These are phyloP conservation scores for Chrysoporthe cubensis DNA, from an alignment of 2,329 filamentous ascomycete species.

Conservation along the genomic window DNA sequence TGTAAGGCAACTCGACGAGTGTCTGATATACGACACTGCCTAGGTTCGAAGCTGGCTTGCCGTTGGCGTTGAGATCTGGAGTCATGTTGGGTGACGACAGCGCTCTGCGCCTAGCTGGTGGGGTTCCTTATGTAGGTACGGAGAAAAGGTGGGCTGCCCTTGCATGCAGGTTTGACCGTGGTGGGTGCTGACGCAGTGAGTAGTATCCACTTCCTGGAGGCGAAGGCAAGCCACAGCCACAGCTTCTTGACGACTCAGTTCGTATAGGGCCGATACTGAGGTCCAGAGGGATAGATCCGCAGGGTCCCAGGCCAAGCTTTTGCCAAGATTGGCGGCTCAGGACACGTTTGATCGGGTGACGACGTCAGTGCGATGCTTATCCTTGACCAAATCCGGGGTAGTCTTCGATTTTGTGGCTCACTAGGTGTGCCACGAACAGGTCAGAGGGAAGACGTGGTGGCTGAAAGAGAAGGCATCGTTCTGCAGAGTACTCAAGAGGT, in stretches of 20 bases:
- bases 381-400: slow-evolving; percentile 14
- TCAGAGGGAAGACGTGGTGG: not conserved
- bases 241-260: not conserved
- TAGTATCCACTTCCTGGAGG: not conserved
- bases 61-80: slow-evolving; percentile 21
- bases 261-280: slow-evolving; percentile 4
- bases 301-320: slow-evolving; percentile 30
- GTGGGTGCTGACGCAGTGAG: slow-evolving; percentile 9
- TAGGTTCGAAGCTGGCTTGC: slow-evolving; percentile 13
- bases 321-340: slow-evolving; percentile 30
- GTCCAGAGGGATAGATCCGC: slow-evolving; percentile 8
- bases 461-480: not conserved
- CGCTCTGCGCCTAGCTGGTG: not conserved
- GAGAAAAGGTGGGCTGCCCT: not conserved
- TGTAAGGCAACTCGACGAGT: slow-evolving; percentile 38
- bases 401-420: not conserved
- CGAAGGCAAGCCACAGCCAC: not conserved
- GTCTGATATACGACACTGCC: slow-evolving; percentile 34
- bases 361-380: slow-evolving; percentile 26
- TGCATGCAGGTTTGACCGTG: slow-evolving; percentile 6
- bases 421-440: not conserved
- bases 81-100: not conserved
- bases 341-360: slow-evolving; percentile 9
- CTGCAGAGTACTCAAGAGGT: not conserved
- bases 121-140: slow-evolving; percentile 2